These are phyloP conservation scores for Scolecobasidium constrictum DNA, from an alignment of 2,329 filamentous ascomycete species.

Conservation along the genomic window DNA sequence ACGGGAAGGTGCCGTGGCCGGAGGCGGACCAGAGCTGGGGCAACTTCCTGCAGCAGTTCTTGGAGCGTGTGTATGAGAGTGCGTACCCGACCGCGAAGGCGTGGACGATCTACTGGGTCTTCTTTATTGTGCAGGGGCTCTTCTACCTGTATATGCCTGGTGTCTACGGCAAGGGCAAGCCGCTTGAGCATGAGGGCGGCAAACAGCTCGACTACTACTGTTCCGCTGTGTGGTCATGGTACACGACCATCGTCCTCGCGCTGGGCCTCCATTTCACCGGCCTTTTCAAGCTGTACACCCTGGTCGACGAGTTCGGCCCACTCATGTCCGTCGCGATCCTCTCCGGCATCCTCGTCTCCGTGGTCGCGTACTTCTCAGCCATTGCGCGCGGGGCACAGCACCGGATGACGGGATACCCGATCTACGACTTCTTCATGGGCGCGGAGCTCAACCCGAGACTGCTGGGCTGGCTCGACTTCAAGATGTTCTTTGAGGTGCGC, in stretches of 20 bases:
- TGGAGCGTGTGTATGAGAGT: constrained; percentile 63
- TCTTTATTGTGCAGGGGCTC: constrained; percentile 72
- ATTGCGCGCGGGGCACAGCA: constrained; percentile 71
- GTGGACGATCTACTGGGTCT: constrained; percentile 91
- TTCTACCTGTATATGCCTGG: constrained; percentile 83
- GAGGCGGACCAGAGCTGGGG: constrained; percentile 52
- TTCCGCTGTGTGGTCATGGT: constrained; percentile 79
- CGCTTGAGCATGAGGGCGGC: constrained; percentile 68
- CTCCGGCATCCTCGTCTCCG: constrained; percentile 73
- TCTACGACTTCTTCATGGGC: constrained; percentile 90
- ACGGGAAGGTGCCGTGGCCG: constrained; percentile 67
- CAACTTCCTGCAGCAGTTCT: constrained; percentile 65
- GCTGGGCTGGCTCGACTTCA: constrained; percentile 77
- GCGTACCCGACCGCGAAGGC: constrained; percentile 75
- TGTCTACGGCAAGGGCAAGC: constrained; percentile 78
- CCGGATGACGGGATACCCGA: constrained; percentile 73
- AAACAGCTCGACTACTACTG: constrained; percentile 92
- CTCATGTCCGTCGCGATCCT: constrained; percentile 88
- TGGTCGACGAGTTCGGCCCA: constrained; percentile 91
- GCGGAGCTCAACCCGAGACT: constrained; percentile 78
- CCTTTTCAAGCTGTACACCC: constrained; percentile 77
- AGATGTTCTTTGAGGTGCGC: constrained; percentile 93
- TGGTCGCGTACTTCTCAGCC: constrained; percentile 80
- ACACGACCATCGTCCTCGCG: constrained; percentile 66
- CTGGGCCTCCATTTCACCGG: constrained; percentile 69